Base-by-base conservation (phyloP, 371 early-diverging fungal genomes). In the Mucor circinelloides region DNA sequence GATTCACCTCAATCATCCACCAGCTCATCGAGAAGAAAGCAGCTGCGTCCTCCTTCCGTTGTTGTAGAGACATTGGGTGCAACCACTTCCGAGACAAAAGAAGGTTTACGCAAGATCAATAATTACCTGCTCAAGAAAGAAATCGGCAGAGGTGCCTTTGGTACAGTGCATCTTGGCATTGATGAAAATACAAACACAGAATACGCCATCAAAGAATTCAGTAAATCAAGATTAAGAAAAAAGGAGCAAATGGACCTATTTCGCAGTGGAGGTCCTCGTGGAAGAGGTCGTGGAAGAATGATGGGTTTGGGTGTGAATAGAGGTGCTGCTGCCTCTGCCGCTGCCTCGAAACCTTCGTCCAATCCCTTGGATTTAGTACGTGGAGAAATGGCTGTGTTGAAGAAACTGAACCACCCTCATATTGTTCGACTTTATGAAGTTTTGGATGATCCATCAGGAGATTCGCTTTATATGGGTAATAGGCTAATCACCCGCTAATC, bases 181-280 rank as follows among this genome's bases (percentile, higher is more conserved):
- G 91, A 94, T 80, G 84, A 73, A 31, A 76, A 68, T 19, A 87
- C 87, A 5, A 58, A 64, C 6, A 67, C 60, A 15, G 74, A 82
- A 82, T 91, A 88, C 84, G 95, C 97, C 9, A 89, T 96, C 67
- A 98, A 98, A 78, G 96, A 94, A 72, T 94, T 95, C 62, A 90
- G 89, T 75, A 96, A 96, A 71, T 77, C 89, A n/a, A 86, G 90
- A 50, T 75, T 97, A 46, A 89, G 94, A 57, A 90, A 90, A 58
- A 87, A 87, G 65, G 88, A 89, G 59, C 89, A 89, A 67, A 79
- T 86, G 23, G 82, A 86, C 42, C 72, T 80, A 57, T 77, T 87
- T 61, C 81, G 82, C 12, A 79, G 81, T 50, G 69, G 70, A 13
- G 73, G 70, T 36, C 68, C 73, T 21, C 34, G 70, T 30, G 64